Base-by-base conservation (phyloP, 2,329 filamentous ascomycete species). In the Mycosphaerella arachidis region DNA sequence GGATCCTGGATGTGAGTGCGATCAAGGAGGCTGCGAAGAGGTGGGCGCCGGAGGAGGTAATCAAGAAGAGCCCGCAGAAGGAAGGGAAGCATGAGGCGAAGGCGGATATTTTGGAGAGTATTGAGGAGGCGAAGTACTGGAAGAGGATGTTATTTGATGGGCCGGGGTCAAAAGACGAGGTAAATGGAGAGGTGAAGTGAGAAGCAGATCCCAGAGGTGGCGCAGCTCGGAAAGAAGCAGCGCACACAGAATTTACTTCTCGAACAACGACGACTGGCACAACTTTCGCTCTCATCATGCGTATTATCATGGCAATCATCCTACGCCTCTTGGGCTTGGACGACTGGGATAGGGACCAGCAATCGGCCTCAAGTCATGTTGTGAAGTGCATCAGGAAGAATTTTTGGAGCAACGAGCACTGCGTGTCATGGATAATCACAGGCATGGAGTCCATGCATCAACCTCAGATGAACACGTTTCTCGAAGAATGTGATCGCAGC, bases 91-190 rank as follows among this genome's bases (percentile, higher is more conserved):
- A 99, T 77, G 85, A 93, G 75, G 94, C 94, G 0, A 86, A 84
- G 68, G 86, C 91, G 57, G 94, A 99, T 75, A 96, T 99, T 59
- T 75, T 97, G 62, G 94, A 99, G 79, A 97, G 93, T 75, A 97
- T 99, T 63, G 87, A 84, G 58, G 94, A 99, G 79, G 93, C 93
- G 57, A 85, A 79, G 69, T 97, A 89, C 73, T 97, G 96, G 75
- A 85, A 84, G 69, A 80, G 87, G 61, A 78, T 78, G 18, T 83
- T 96, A 57, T 95, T 95, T 73, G 70, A 65, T 65, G 35, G 40
- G 30, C 1, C 50, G 35, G 24, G 31, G 35, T 18, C 33, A 2
- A 18, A 27, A 43, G 13, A 6, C 18, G 16, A 43, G 40, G 40
- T 16, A n/a, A 35, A 35, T 12, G 31, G 31, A 35, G 31, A 35